A percentile compares a stretch with the other conserved stretches of the same genome.
These are phyloP conservation scores for Gossypium davidsonii DNA, from an alignment of 441 rosid species.

Conservation along the genomic window DNA sequence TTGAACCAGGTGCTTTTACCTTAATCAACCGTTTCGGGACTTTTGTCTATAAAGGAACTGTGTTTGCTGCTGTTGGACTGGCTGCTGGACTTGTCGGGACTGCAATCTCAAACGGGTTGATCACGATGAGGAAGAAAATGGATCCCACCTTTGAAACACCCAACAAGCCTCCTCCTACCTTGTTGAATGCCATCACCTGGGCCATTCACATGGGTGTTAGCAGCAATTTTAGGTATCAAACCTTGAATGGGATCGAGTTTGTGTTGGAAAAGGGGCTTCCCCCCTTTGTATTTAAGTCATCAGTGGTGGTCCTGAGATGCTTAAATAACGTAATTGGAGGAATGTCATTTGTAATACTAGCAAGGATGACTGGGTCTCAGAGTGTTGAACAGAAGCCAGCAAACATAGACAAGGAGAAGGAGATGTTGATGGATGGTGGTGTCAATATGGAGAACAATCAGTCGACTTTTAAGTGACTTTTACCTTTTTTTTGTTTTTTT, in stretches of 20 bases:
- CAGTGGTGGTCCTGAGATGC: constrained; percentile 73
- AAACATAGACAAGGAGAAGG: constrained; percentile 13
- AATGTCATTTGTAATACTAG: constrained; percentile 76
- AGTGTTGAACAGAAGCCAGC: constrained; percentile 30
- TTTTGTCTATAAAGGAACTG: constrained; percentile 60
- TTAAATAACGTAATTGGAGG: constrained; percentile 83
- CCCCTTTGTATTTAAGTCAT: constrained; percentile 59
- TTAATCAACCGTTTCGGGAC: constrained; percentile 61
- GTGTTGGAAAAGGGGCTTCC: constrained; percentile 39
- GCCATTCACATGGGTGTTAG: constrained; percentile 91
- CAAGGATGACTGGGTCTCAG: constrained; percentile 90
- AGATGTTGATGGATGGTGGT: constrained; percentile 32
- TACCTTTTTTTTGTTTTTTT: background rate
- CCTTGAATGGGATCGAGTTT: constrained; percentile 59
- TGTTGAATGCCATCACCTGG: constrained; percentile 84
- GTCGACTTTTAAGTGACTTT: constrained; percentile 19
- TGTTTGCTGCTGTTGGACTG: constrained; percentile 87
- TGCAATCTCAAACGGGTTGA: constrained; percentile 71
- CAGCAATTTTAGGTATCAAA: constrained; percentile 89
- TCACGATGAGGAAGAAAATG: constrained; percentile 84
- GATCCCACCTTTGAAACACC: constrained; percentile 85
- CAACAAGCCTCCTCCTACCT: constrained; percentile 82
- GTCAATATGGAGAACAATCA: constrained; percentile 22
- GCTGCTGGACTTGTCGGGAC: constrained; percentile 93
- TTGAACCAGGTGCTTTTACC: constrained; percentile 58